Evolutionary conservation across 352 stramenopile genomes (phyloP).

Genomic region (Globisporangium paddicum): DNA sequence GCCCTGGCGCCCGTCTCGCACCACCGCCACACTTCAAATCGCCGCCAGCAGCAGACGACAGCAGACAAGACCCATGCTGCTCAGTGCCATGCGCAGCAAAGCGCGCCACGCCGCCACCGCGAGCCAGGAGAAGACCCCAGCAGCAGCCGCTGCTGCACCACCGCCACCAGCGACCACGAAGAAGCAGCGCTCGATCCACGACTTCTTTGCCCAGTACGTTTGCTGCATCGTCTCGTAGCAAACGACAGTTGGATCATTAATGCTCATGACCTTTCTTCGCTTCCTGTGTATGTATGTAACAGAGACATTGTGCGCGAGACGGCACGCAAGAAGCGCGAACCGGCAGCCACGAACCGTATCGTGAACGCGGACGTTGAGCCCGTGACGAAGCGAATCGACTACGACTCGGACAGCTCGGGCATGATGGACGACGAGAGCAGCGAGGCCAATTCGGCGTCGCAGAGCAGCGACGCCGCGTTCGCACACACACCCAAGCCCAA

Average conservation of each 20-base stretch:
- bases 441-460: slow-evolving; percentile 27
- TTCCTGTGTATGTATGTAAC: background rate
- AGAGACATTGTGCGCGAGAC: slow-evolving; percentile 24
- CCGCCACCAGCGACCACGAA: slow-evolving; percentile 25
- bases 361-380: slow-evolving; percentile 28
- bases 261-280: background rate
- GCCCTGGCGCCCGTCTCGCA: background rate
- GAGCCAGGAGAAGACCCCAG: slow-evolving; percentile 9
- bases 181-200: slow-evolving; percentile 84
- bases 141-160: background rate
- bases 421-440: slow-evolving; percentile 52
- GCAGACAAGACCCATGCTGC: slow-evolving; percentile 12
- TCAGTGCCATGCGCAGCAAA: slow-evolving; percentile 39
- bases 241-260: background rate
- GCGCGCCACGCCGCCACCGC: slow-evolving; percentile 8
- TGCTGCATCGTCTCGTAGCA: background rate
- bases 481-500: slow-evolving; percentile 37
- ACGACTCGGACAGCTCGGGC: slow-evolving; percentile 44
- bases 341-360: slow-evolving; percentile 16
- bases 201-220: slow-evolving; percentile 70
- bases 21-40: background rate
- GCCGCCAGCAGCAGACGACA: background rate
- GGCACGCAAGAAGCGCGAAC: slow-evolving; percentile 28
- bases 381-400: slow-evolving; percentile 72
- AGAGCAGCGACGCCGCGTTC: slow-evolving; percentile 30